These are phyloP conservation scores for Cylindrotheca closterium DNA, from an alignment of 108 stramenopile genomes.

Conservation along the genomic window DNA sequence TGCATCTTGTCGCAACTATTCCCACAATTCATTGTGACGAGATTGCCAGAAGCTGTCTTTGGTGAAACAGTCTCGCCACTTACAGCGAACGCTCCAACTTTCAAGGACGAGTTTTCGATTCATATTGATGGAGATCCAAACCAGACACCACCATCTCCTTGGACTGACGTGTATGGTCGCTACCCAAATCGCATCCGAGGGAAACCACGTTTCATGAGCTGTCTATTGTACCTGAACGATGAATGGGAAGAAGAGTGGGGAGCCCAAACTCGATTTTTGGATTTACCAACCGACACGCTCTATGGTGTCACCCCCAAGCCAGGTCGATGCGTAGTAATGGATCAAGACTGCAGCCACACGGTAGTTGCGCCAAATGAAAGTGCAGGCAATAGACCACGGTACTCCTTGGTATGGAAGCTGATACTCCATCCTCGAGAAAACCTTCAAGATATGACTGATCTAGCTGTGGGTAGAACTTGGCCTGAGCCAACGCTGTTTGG, in stretches of 20 bases:
- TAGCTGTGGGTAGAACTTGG: slow-evolving; percentile 5
- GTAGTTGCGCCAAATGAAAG: slow-evolving; percentile 55
- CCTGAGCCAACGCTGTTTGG: slow-evolving; percentile 1
- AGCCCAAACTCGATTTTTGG: slow-evolving; percentile 64
- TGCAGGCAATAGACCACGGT: slow-evolving; percentile 61
- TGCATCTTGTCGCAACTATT: slow-evolving; percentile 44
- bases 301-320: slow-evolving; percentile 47
- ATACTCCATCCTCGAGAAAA: slow-evolving; percentile 57
- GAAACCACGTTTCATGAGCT: slow-evolving; percentile 73
- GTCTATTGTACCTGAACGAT: slow-evolving; percentile 65
- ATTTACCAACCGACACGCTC: slow-evolving; percentile 49
- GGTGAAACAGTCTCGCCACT: slow-evolving; percentile 61
- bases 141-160: slow-evolving; percentile 59
- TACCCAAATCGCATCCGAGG: slow-evolving; percentile 60
- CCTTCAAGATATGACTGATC: slow-evolving; percentile 52
- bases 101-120: slow-evolving; percentile 52
- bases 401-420: slow-evolving; percentile 77
- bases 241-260: slow-evolving; percentile 67
- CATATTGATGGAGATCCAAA: slow-evolving; percentile 79
- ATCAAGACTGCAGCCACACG: slow-evolving; percentile 64
- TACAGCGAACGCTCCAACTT: slow-evolving; percentile 69
- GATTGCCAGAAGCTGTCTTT: slow-evolving; percentile 63
- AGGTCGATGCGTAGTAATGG: slow-evolving; percentile 64
- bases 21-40: slow-evolving; percentile 43
- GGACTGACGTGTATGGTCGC: slow-evolving; percentile 68